Percentiles rank a stretch among this genome's conserved stretches.
Conservation (phyloP, 2,329 filamentous ascomycete genomes). For the Ophiocordyceps camponoti-floridani region DNA sequence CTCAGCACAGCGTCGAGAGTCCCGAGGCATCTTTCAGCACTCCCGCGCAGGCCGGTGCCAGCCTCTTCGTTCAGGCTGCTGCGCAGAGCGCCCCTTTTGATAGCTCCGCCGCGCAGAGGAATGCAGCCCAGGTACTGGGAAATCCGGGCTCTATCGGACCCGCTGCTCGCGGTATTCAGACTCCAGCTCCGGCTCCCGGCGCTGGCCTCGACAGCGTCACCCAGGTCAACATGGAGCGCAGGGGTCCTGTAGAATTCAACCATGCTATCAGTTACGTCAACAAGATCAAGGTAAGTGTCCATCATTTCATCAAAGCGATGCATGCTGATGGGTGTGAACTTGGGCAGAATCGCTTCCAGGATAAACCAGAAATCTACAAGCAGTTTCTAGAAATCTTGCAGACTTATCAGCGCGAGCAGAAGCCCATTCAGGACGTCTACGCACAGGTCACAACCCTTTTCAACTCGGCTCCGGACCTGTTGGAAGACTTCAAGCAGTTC, state of each 20-base stretch:
- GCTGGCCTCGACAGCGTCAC: conserved; percentile 40
- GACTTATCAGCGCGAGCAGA: conserved; percentile 94
- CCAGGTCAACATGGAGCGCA: conserved; percentile 56
- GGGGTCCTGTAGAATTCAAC: conserved; percentile 94
- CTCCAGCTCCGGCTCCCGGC: conserved; percentile 42
- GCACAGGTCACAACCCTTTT: conserved; percentile 91
- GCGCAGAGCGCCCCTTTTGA: conserved; percentile 18
- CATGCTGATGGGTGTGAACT: conserved; percentile 3
- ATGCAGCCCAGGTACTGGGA: conserved; percentile 10
- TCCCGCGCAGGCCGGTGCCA: conserved; percentile 31
- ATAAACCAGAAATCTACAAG: conserved; percentile 96
- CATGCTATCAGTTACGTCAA: conserved; percentile 99
- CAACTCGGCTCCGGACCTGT: conserved; percentile 76
- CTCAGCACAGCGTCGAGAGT: conserved; percentile 42
- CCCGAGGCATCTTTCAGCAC: conserved; percentile 44
- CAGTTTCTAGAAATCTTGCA: conserved; percentile 96
- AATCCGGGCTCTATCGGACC: conserved; percentile 21
- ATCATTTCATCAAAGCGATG: neutral
- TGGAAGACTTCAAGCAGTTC: conserved; percentile 98
- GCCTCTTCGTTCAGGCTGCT: conserved; percentile 25
- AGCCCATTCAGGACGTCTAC: conserved; percentile 96
- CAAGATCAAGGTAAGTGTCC: conserved; percentile 74
- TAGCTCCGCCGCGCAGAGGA: conserved; percentile 12
- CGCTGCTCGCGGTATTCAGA: conserved; percentile 34
- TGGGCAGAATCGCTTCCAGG: conserved; percentile 77